Evolutionary conservation across 257 asterid species (phyloP), one percentile per base, ranked within the genome.

Genomic region (Cruciata laevipes): DNA sequence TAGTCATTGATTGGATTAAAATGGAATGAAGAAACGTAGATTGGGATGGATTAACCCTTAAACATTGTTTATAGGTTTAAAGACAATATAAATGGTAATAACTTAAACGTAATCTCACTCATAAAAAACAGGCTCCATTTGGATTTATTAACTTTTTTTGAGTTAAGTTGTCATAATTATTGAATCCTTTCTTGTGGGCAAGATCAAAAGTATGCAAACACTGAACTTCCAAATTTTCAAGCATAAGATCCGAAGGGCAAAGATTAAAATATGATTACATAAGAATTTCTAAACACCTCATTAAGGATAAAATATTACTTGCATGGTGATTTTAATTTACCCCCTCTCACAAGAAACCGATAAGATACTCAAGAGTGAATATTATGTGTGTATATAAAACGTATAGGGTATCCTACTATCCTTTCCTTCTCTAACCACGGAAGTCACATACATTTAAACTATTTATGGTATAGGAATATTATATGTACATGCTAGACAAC

Each of bases 181-280:
- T 30, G 37, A 42, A 8, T 0, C 38, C 44, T 61, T 66, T 6
- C 61, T 30, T 66, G 61, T 31, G 25, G 42, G 21, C 13, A 51
- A 47, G 5, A 17, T 16, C 49, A 66, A 66, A 25, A 49, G 49
- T 27, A 27, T 17, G n/a, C 27, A 66, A 47, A 65, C 69, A 47
- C 17, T 44, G 12, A 47, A 30, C 44, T 66, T 66, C 20, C 47
- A 49, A 27, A 66, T 25, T 7, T 13, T 65, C 44, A 44, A 65
- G 69, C 60, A 65, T 27, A 65, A 47, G 60, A 65, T 65, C 18
- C 21, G 69, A 64, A 24, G 23, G 38, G 16, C 10, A 38, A 18
- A 42, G n/a, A 47, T 44, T 2, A 18, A 44, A 40, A 35, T 9
- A 40, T 3, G 14, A 12, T 42, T 2, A 7, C 21, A 47, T 47